Percentiles rank a stretch among this genome's conserved stretches.
phyloP scores from a whole-genome alignment of 208 protist genomes.

The Leishmania arabica region DNA sequence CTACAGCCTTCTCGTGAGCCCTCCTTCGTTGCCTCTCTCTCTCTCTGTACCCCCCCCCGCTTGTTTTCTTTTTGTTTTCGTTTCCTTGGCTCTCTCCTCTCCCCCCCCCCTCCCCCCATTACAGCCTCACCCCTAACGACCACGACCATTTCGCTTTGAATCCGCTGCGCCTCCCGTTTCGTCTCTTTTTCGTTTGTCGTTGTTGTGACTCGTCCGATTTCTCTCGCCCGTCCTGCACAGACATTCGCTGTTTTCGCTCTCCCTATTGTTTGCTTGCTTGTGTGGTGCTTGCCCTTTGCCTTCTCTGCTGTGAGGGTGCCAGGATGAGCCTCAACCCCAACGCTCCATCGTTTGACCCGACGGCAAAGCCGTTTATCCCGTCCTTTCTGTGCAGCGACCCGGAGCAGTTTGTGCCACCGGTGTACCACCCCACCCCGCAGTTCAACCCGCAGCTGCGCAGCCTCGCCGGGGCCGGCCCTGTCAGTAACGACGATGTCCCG shows the following conservation, averaged over 20 bases:
- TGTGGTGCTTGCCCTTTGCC: background rate
- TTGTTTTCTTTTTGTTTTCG: background rate
- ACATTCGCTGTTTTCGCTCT: background rate
- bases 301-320: background rate
- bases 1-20: background rate
- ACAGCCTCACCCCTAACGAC: background rate
- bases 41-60: background rate
- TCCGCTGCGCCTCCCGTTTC: background rate
- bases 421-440: slow-evolving; percentile 27
- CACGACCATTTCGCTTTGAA: background rate
- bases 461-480: background rate
- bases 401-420: slow-evolving; percentile 21
- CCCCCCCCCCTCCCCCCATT: background rate
- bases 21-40: background rate
- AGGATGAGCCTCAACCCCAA: slow-evolving; percentile 59
- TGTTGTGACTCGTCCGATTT: background rate
- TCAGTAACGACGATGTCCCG: slow-evolving; percentile 27
- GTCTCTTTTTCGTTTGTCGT: background rate
- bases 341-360: slow-evolving; percentile 66
- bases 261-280: no score
- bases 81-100: background rate
- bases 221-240: no score
- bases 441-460: slow-evolving; percentile 21
- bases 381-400: slow-evolving; percentile 21
- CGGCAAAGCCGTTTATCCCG: slow-evolving; percentile 37